phyloP scores from a whole-genome alignment of 352 stramenopile genomes.

The Phytopythium vexans region DNA sequence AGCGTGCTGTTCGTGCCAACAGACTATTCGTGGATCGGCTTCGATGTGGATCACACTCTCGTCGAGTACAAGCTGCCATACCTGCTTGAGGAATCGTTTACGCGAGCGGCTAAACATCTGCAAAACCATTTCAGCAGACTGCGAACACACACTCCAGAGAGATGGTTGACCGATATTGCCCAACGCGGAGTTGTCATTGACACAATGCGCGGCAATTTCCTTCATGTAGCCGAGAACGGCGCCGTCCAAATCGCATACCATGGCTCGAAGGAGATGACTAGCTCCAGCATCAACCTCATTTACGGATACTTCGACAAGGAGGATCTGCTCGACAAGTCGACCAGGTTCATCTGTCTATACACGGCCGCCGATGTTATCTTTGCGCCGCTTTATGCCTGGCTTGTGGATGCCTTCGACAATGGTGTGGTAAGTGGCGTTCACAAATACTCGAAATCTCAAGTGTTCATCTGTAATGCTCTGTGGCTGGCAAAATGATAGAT shows the following conservation, averaged over 20 bases:
- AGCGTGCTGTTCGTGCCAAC: slow-evolving; percentile 30
- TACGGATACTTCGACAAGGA: slow-evolving; percentile 23
- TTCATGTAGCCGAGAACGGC: slow-evolving; percentile 39
- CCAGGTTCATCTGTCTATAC: slow-evolving; percentile 38
- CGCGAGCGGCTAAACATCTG: slow-evolving; percentile 35
- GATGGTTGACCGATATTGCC: slow-evolving; percentile 38
- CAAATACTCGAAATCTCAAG: not conserved
- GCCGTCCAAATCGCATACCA: slow-evolving; percentile 43
- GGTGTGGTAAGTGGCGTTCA: slow-evolving; percentile 18
- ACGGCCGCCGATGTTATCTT: slow-evolving; percentile 52
- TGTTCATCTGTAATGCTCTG: slow-evolving; percentile 1
- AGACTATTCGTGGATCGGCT: slow-evolving; percentile 53
- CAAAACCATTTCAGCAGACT: slow-evolving; percentile 42
- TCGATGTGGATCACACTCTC: slow-evolving; percentile 54
- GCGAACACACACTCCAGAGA: slow-evolving; percentile 14
- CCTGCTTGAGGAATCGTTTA: slow-evolving; percentile 39
- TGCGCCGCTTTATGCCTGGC: slow-evolving; percentile 46
- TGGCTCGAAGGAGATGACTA: slow-evolving; percentile 41
- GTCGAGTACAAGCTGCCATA: slow-evolving; percentile 45
- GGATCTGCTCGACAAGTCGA: slow-evolving; percentile 18
- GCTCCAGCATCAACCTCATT: slow-evolving; percentile 41
- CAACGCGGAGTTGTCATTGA: slow-evolving; percentile 44
- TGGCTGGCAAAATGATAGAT: slow-evolving; percentile 19
- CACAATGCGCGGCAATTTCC: slow-evolving; percentile 38
- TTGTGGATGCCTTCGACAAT: slow-evolving; percentile 46